A percentile compares a stretch with the other conserved stretches of the same genome.
phyloP scores from a whole-genome alignment of 2,329 filamentous ascomycete species.

The Paraphaeosphaeria minitans region DNA sequence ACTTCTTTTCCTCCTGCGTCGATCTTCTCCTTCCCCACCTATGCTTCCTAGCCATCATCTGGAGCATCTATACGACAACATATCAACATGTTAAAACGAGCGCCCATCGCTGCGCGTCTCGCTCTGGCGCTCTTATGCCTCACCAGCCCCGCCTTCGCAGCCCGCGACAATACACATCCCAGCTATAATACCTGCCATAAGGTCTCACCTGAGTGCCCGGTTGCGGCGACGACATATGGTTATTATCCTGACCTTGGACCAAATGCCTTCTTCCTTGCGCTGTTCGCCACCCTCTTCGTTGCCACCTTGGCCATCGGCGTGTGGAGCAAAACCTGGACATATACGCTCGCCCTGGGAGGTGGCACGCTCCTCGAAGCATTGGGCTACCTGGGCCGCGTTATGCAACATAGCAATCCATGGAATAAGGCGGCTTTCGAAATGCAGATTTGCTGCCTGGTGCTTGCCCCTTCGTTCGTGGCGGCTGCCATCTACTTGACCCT shows the following conservation, averaged over 20 bases:
- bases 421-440: constrained; percentile 52
- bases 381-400: constrained; percentile 61
- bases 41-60: background rate
- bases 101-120: background rate
- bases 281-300: constrained; percentile 56
- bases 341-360: constrained; percentile 52
- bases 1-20: background rate
- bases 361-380: constrained; percentile 57
- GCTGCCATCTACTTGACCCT: constrained; percentile 61
- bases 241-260: constrained; percentile 58
- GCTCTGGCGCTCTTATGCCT: background rate
- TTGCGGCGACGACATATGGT: constrained; percentile 54
- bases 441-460: constrained; percentile 60
- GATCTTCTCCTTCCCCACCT: background rate
- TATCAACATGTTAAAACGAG: background rate
- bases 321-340: constrained; percentile 59
- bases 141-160: constrained; percentile 4
- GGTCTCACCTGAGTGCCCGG: constrained; percentile 43
- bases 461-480: constrained; percentile 60
- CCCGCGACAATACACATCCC: constrained; percentile 1
- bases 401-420: constrained; percentile 60
- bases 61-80: background rate
- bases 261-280: constrained; percentile 57
- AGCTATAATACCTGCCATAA: constrained; percentile 7
- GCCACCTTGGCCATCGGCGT: constrained; percentile 55